Base-by-base conservation (phyloP, 2,329 filamentous ascomycete species). In the Diaporthe australafricana region DNA sequence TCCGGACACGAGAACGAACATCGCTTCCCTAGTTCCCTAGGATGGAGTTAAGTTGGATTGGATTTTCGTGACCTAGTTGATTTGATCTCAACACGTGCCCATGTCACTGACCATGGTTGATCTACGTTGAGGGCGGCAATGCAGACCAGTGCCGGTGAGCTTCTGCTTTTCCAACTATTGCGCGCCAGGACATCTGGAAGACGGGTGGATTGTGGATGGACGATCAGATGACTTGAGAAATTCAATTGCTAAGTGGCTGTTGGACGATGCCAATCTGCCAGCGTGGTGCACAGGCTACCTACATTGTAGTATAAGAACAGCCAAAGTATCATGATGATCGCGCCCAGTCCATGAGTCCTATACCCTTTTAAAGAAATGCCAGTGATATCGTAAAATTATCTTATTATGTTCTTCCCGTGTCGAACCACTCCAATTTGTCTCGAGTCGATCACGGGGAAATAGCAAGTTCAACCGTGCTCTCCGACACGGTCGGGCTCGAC, bases 401-500 rank as follows among this genome's bases (percentile, higher is more conserved):
- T 7, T 20, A 11, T 50, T 27, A 30, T 30, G 8, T 16, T 38
- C 22, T 55, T 0, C 27, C 40, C 27, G 32, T 35, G 12, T 9
- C 27, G 17, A 20, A 16, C 53, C 20, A 12, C 12, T 35, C 1
- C 7, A 3, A 40, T 25, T 30, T 20, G 12, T 16, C n/a, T 17
- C 32, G 35, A 4, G 0, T 1, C 11, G 3, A 22, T 50, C 22
- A 69, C 1, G 66, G 66, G 3, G 66, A 69, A 8, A 69, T 69
- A 25, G 66, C 66, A 25, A 69, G 47, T 42, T 69, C 42, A 12
- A 69, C 66, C 53, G 52, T 50, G 2, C 53, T 69, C 30, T 69
- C 66, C 32, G 66, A 69, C n/a, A 69, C 66, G 14, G 66, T 69
- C 30, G 66, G 66, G 55, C 66, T 69, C n/a, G 66, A 48, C n/a